Evolutionary conservation across 176 grass and related monocot species (phyloP), one percentile per base, ranked within the genome.

Genomic region (Oryza punctata): DNA sequence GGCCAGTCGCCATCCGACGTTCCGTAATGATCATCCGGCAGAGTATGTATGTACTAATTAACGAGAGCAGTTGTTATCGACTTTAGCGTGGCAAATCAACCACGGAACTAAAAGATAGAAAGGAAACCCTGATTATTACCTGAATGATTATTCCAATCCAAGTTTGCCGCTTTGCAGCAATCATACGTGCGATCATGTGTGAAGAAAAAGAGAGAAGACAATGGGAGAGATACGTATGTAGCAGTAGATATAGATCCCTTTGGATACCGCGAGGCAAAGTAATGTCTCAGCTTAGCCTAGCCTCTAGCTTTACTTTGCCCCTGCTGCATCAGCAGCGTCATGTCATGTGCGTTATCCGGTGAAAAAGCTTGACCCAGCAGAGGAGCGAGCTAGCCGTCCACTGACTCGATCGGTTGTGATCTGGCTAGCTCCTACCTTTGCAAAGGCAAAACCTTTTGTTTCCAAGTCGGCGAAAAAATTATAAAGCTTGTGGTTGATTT

Each of bases 281-380:
- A 19, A 19, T 18, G 16, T 7, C 9, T 2, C 16, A 16, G 16
- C 33, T 35, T 35, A 35, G 14, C 49, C 15, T 18, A 4, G 49
- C 33, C 4, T 32, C 49, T 54, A 15, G 2, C 3, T 54, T 54
- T 54, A 19, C 1, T 21, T 54, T 54, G 25, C 26, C 16, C 29
- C 29, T 73, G 18, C 67, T 35, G 52, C 19, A 5, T 54, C 1
- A 57, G 18, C 52, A 6, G 14, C 50, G 50, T 21, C 50, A 57
- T 9, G 46, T 54, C 77, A 86, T 65, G 63, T 75, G 70, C 70
- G 63, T 75, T 87, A 87, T 81, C 85, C 85, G 44, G 63, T 27
- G 30, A 57, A 86, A 86, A 57, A 9, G 32, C 32, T 33, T 33
- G 32, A 33, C 32, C 32, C 32, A 33, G 0, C 32, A 33, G 32